A percentile compares a stretch with the other conserved stretches of the same genome.
Evolutionary conservation across 2,329 filamentous ascomycete species (phyloP).

Genomic region (Aspergillus niger): DNA sequence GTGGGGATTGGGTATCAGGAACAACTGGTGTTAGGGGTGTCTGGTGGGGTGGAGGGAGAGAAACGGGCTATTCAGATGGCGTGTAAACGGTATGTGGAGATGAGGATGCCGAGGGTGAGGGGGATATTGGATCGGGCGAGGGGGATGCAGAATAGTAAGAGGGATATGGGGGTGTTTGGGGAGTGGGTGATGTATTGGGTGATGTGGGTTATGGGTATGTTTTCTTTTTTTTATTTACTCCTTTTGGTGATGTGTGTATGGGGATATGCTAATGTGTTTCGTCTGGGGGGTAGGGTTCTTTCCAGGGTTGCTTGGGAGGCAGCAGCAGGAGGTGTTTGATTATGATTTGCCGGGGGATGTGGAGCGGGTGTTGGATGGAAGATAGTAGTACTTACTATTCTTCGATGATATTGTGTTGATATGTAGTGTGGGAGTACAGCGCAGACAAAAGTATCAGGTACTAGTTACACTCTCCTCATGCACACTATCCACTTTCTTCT

Average conservation of each 20-base stretch:
- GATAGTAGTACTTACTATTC: neutral
- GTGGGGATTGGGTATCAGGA: neutral
- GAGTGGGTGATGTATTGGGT: conserved; percentile 43
- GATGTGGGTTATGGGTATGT: conserved; percentile 41
- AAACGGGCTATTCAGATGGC: conserved; percentile 30
- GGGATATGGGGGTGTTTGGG: conserved; percentile 34
- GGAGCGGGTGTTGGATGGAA: conserved; percentile 10
- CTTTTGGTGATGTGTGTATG: conserved; percentile 9
- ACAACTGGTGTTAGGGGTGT: neutral
- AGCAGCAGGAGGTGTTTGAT: conserved; percentile 21
- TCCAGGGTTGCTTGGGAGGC: conserved; percentile 20
- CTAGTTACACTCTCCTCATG: neutral
- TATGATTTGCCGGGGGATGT: conserved; percentile 32
- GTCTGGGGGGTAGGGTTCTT: conserved; percentile 24
- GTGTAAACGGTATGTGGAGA: conserved; percentile 34
- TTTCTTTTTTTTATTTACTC: neutral
- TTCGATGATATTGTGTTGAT: no score
- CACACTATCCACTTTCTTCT: neutral
- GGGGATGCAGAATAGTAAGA: conserved; percentile 38
- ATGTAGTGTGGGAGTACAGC: no score
- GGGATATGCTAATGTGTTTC: neutral
- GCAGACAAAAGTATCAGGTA: no score
- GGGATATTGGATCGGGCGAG: conserved; percentile 35
- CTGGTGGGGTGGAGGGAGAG: neutral
- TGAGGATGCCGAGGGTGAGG: conserved; percentile 36